These are phyloP conservation scores for Eutypella sp. DNA, from an alignment of 2,329 filamentous ascomycete genomes.

Conservation along the genomic window DNA sequence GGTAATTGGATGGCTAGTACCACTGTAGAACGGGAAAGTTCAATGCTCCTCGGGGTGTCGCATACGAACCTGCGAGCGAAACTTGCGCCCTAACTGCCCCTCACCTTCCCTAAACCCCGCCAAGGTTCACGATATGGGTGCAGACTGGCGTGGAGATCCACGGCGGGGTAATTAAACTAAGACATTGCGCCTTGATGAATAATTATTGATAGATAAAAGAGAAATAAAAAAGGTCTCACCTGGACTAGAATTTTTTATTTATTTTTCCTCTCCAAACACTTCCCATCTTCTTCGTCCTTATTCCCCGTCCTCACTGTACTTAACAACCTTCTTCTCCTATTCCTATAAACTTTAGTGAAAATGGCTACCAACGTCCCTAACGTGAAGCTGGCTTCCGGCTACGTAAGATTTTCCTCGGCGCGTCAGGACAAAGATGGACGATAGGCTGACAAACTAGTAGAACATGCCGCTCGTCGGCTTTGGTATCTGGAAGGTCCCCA, in stretches of 20 bases:
- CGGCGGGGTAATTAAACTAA: neutral
- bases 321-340: neutral
- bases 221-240: neutral
- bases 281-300: no score
- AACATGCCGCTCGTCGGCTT: constrained; percentile 36
- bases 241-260: neutral
- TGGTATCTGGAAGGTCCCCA: constrained; percentile 37
- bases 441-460: constrained; percentile 17
- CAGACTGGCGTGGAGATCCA: neutral
- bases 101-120: neutral
- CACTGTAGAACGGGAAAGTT: no score
- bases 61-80: no score
- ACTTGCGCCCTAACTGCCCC: neutral
- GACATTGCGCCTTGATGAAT: neutral
- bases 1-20: no score
- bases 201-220: neutral
- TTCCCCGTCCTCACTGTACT: neutral
- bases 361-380: constrained; percentile 23
- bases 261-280: neutral
- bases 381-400: constrained; percentile 31
- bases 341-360: neutral
- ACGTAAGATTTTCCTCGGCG: constrained; percentile 19
- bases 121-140: neutral
- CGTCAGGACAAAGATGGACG: neutral
- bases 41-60: no score